These are phyloP conservation scores for Excoecaria agallocha DNA, from an alignment of 345 rosid species.

Conservation along the genomic window DNA sequence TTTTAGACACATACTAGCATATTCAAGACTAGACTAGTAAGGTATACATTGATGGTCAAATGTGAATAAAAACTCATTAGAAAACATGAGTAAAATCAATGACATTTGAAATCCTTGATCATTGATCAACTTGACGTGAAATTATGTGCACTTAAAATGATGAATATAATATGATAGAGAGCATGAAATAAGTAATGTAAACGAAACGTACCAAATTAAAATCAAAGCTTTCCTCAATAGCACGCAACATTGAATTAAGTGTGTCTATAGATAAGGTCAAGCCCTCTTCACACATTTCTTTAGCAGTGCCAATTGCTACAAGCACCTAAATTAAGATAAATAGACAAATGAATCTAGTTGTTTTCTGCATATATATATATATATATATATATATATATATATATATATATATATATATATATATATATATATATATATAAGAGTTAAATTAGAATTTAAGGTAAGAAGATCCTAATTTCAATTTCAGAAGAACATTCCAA, in stretches of 20 bases:
- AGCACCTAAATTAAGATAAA: conserved; percentile 55
- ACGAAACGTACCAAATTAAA: conserved; percentile 55
- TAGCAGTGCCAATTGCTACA: conserved; percentile 64
- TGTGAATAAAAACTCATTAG: neutral
- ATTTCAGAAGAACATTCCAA: neutral
- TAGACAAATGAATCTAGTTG: conserved; percentile 9
- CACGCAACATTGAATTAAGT: conserved; percentile 48
- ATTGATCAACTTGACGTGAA: neutral
- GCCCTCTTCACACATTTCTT: conserved; percentile 58
- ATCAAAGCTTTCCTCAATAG: conserved; percentile 57
- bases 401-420: too few relatives aligned
- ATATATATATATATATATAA: too few relatives aligned
- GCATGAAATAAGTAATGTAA: neutral
- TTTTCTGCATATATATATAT: neutral
- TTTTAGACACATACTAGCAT: neutral
- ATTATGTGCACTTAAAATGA: neutral
- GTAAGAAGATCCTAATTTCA: neutral
- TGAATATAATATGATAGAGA: neutral
- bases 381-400: too few relatives aligned
- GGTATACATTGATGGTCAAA: neutral
- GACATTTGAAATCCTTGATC: neutral
- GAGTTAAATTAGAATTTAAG: neutral
- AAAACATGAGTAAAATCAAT: neutral
- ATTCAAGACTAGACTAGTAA: neutral
- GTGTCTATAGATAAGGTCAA: conserved; percentile 44